phyloP scores from a whole-genome alignment of 441 rosid species.

The Arabidopsis hybrid region DNA sequence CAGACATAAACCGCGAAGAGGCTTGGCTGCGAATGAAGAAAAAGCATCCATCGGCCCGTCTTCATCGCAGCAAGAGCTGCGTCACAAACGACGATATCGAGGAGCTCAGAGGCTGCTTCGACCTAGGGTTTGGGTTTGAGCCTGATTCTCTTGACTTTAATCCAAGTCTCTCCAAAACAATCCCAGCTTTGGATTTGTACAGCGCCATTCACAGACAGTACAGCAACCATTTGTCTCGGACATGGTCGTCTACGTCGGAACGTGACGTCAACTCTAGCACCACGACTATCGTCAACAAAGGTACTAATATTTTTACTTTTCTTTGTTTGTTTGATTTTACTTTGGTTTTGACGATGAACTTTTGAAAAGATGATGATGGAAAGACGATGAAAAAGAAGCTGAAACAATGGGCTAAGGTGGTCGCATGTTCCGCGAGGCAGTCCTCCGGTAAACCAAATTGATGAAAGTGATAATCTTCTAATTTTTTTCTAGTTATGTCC shows the following conservation, averaged over 20 bases:
- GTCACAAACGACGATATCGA: slow-evolving; percentile 70
- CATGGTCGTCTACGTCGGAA: slow-evolving; percentile 51
- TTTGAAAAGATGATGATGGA: slow-evolving; percentile 57
- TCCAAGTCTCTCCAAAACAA: slow-evolving; percentile 55
- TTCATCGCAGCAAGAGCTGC: slow-evolving; percentile 48
- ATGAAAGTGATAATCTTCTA: neutral
- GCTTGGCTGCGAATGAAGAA: slow-evolving; percentile 63
- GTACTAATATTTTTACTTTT: slow-evolving; percentile 26
- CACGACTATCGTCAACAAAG: slow-evolving; percentile 49
- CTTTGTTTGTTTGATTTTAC: neutral
- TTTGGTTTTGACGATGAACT: neutral
- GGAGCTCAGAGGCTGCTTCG: slow-evolving; percentile 73
- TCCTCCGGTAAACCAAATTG: slow-evolving; percentile 43
- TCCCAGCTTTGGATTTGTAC: slow-evolving; percentile 71
- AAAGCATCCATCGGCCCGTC: slow-evolving; percentile 22
- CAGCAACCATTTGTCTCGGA: slow-evolving; percentile 46
- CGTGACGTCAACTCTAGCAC: slow-evolving; percentile 33
- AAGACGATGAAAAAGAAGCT: slow-evolving; percentile 60
- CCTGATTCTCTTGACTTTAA: slow-evolving; percentile 60
- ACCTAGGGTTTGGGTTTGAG: slow-evolving; percentile 71
- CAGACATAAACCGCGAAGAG: slow-evolving; percentile 61
- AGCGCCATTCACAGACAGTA: slow-evolving; percentile 63
- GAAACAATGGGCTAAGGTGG: slow-evolving; percentile 75
- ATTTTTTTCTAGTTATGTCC: slow-evolving; percentile 17
- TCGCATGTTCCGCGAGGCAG: slow-evolving; percentile 66